Base-by-base conservation (phyloP, 169 alveolate genomes). In the Plasmodium knowlesi region DNA sequence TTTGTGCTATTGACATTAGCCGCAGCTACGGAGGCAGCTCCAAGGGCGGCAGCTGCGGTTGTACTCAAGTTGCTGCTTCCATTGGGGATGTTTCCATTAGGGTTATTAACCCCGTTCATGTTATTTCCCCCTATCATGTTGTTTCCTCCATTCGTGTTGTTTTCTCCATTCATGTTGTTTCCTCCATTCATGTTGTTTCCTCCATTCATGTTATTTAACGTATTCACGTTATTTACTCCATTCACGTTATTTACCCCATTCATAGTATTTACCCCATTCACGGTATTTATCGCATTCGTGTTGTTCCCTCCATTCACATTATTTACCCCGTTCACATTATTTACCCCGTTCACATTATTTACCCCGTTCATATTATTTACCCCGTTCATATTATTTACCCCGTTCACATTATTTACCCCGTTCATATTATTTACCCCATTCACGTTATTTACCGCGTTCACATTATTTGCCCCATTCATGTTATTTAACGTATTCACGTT, bases 1-100 rank as follows among this genome's bases (percentile, higher is more conserved):
- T 82, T 82, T 41, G 91, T n/a, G 78, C 41, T 84, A 37, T 84
- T 71, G 46, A n/a, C 82, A 30, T 9, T 83, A 43, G 12, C 10
- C 37, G 86, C 50, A 22, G 93, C 39, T 19, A 28, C 79, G 28
- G 93, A n/a, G 41, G 86, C 46, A n/a, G 37, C 86, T 9, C 32
- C 83, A 28, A 67, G 76, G 43, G 78, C 19, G 50, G 92, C 61
- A n/a, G 39, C 37, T 39, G 14, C 37, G 5, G 46, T n/a, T 37
- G 34, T 34, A 2, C 34, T 43, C 74, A 46, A 39, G 71, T 80
- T 80, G 41, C 41, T 82, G 54, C 43, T 84, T 32, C 57, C 76
- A 30, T 37, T 84, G 30, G 46, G 12, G 39, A 19, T 70, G 34
- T 84, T 70, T 30, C 30, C 61, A 82, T 82, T 82, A 25, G 37